These are phyloP conservation scores for Leptographium galeiforme DNA, from an alignment of 2,329 filamentous ascomycete genomes.

Conservation along the genomic window DNA sequence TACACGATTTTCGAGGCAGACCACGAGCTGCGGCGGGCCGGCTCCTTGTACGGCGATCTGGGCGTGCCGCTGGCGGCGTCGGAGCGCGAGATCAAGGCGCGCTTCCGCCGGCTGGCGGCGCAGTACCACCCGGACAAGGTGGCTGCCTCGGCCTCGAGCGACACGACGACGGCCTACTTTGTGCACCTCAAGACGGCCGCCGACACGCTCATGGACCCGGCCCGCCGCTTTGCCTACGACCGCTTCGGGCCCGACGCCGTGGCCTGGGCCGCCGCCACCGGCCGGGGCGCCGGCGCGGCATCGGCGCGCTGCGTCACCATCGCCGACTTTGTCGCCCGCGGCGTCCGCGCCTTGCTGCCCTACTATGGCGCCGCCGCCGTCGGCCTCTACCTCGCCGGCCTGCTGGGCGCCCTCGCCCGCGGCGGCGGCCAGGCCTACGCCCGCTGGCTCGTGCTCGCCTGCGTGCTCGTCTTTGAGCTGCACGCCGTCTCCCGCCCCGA, in stretches of 20 bases:
- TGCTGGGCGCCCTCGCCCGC: slow-evolving; percentile 55
- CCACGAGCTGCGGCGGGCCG: slow-evolving; percentile 56
- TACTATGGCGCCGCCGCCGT: slow-evolving; percentile 47
- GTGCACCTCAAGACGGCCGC: slow-evolving; percentile 72
- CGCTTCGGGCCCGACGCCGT: slow-evolving; percentile 66
- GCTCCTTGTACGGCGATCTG: slow-evolving; percentile 70
- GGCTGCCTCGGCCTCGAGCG: slow-evolving; percentile 9
- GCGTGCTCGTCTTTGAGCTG: slow-evolving; percentile 43
- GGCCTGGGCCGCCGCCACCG: slow-evolving; percentile 43
- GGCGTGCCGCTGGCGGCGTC: slow-evolving; percentile 54
- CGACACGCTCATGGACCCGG: slow-evolving; percentile 67
- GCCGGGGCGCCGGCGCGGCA: slow-evolving; percentile 44
- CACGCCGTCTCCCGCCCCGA: slow-evolving; percentile 40
- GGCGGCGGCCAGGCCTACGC: slow-evolving; percentile 46
- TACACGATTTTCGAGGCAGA: slow-evolving; percentile 93
- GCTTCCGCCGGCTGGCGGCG: slow-evolving; percentile 65
- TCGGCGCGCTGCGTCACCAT: slow-evolving; percentile 20
- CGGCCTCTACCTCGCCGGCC: slow-evolving; percentile 45
- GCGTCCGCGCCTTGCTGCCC: slow-evolving; percentile 37
- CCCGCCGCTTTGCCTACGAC: slow-evolving; percentile 75
- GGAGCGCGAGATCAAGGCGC: slow-evolving; percentile 68
- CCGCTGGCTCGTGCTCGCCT: slow-evolving; percentile 45
- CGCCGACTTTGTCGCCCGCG: slow-evolving; percentile 22
- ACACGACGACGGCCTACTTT: slow-evolving; percentile 40
- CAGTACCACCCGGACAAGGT: slow-evolving; percentile 78